Conservation (phyloP, 495 filamentous ascomycete genomes). For the Baudoinia panamericana region DNA sequence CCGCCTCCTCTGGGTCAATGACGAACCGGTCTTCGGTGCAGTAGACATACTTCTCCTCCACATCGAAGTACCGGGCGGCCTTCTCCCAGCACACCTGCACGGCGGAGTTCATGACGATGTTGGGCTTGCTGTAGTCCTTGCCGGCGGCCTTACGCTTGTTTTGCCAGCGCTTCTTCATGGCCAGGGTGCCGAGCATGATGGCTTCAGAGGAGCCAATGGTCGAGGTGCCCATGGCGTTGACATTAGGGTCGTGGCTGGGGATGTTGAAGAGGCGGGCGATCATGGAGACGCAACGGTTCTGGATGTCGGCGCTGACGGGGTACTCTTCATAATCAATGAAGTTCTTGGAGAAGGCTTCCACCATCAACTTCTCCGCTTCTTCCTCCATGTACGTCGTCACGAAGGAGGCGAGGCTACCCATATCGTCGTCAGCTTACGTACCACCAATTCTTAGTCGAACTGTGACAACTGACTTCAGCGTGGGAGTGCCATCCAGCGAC, state of each 20-base stretch:
- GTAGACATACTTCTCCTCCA: constrained; percentile 80
- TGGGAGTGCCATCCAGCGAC: constrained; percentile 77
- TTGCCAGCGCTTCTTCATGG: constrained; percentile 94
- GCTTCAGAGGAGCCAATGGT: constrained; percentile 80
- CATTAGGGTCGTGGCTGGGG: constrained; percentile 37
- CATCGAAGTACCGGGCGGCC: constrained; percentile 84
- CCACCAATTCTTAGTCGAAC: background rate
- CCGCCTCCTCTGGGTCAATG: constrained; percentile 72
- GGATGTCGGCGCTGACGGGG: constrained; percentile 76
- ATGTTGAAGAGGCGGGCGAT: constrained; percentile 79
- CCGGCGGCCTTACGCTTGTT: constrained; percentile 66
- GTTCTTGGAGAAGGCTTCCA: constrained; percentile 78
- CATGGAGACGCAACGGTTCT: constrained; percentile 87
- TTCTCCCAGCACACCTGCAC: constrained; percentile 97
- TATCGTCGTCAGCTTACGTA: constrained; percentile 9
- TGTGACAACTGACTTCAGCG: constrained; percentile 53
- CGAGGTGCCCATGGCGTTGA: constrained; percentile 64
- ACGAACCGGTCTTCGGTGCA: constrained; percentile 70
- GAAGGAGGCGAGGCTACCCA: constrained; percentile 54
- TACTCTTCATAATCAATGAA: constrained; percentile 80
- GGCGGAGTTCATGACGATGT: constrained; percentile 84
- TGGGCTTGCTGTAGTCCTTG: constrained; percentile 61
- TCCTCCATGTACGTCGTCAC: constrained; percentile 87
- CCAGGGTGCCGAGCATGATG: constrained; percentile 78
- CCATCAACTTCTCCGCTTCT: constrained; percentile 83